phyloP scores from a whole-genome alignment of 2,329 filamentous ascomycete genomes.

The Fusarium citri region DNA sequence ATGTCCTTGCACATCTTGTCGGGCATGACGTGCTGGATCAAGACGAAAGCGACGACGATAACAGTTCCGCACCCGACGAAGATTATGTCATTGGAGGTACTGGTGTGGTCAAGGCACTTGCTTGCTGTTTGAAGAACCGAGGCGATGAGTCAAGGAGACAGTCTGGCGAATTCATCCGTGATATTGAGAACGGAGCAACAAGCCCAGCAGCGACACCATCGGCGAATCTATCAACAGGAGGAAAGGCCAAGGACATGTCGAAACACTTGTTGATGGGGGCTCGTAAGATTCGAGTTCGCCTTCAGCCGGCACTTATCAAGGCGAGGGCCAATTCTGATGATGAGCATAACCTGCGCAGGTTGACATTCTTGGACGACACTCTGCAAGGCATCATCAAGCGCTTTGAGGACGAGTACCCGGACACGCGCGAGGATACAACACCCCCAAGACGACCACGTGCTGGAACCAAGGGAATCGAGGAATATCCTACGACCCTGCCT shows the following conservation, averaged over 20 bases:
- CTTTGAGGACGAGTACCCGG: conserved; percentile 96
- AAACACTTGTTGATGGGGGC: conserved; percentile 89
- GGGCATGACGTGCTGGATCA: conserved; percentile 69
- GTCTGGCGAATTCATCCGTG: conserved; percentile 64
- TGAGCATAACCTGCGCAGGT: conserved; percentile 81
- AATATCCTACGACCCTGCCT: conserved; percentile 41
- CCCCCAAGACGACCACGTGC: conserved; percentile 24
- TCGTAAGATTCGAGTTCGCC: conserved; percentile 83
- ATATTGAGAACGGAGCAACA: conserved; percentile 63
- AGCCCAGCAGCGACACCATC: conserved; percentile 54
- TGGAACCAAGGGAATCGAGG: conserved; percentile 32
- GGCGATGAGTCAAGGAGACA: conserved; percentile 68
- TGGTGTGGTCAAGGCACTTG: conserved; percentile 92
- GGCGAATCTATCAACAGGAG: conserved; percentile 54
- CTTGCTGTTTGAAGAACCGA: conserved; percentile 88
- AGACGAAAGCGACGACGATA: conserved; percentile 68
- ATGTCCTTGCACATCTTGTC: conserved; percentile 88
- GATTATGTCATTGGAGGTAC: conserved; percentile 97
- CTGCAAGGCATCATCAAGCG: conserved; percentile 91
- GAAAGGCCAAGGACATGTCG: conserved; percentile 90
- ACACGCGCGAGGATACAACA: conserved; percentile 70
- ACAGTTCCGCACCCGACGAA: conserved; percentile 81
- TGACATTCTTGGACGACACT: conserved; percentile 89
- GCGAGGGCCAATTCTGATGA: conserved; percentile 76
- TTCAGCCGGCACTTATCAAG: conserved; percentile 85